Evolutionary conservation across 1,284 basidiomycete species (phyloP).

Genomic region (Cryptococcus sp.): DNA sequence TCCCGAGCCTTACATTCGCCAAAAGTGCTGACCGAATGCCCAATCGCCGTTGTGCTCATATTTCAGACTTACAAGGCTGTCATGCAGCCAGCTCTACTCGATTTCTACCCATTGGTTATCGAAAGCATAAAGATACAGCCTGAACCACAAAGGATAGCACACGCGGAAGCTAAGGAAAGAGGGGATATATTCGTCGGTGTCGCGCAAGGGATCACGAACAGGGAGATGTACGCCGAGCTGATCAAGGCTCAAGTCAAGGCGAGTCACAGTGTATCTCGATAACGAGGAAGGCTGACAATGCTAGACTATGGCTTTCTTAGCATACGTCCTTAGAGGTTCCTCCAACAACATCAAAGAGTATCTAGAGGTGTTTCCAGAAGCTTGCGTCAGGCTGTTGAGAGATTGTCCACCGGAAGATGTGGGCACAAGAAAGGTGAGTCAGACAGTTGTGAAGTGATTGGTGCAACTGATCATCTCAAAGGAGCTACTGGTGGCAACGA

Average conservation of each 20-base stretch:
- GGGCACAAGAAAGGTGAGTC: constrained; percentile 65
- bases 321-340: constrained; percentile 77
- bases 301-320: constrained; percentile 86
- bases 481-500: constrained; percentile 89
- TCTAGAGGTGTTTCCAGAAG: constrained; percentile 74
- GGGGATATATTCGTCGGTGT: constrained; percentile 79
- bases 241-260: constrained; percentile 92
- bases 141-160: constrained; percentile 77
- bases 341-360: constrained; percentile 69
- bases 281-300: not conserved
- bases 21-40: constrained; percentile 92
- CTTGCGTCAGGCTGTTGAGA: constrained; percentile 80
- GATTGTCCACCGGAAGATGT: constrained; percentile 88
- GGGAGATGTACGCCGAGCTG: constrained; percentile 78
- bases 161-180: constrained; percentile 74
- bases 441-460: not conserved
- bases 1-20: constrained; percentile 67
- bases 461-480: constrained; percentile 37
- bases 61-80: constrained; percentile 73
- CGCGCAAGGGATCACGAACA: constrained; percentile 67
- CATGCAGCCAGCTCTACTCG: constrained; percentile 62
- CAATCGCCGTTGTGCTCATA: constrained; percentile 86
- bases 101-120: constrained; percentile 70
- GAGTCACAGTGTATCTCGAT: constrained; percentile 6
- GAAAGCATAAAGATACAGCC: constrained; percentile 71